phyloP scores from a whole-genome alignment of 2,329 filamentous ascomycete species.

The Fusarium oligoseptatum region DNA sequence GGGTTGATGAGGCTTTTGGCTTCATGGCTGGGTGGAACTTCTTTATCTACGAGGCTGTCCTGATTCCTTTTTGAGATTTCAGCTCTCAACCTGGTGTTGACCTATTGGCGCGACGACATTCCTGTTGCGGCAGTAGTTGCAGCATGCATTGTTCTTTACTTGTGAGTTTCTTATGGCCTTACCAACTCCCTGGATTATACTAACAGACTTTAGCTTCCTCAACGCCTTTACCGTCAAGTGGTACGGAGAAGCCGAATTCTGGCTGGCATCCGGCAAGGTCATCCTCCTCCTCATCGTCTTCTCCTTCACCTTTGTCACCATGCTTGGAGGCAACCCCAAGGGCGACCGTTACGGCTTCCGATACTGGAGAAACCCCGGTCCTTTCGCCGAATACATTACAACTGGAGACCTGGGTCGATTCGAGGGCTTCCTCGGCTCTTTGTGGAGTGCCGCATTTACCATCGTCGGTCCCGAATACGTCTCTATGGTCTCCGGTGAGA shows the following conservation, averaged over 20 bases:
- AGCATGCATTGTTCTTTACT: conserved; percentile 20
- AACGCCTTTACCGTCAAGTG: conserved; percentile 31
- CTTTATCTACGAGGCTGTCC: conserved; percentile 28
- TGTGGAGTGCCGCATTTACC: conserved; percentile 58
- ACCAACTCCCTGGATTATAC: no score
- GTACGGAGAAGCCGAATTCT: conserved; percentile 34
- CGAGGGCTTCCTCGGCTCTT: conserved; percentile 22
- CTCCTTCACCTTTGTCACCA: conserved; percentile 29
- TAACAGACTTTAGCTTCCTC: background rate
- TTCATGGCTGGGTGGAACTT: conserved; percentile 35
- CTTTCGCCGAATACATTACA: conserved; percentile 27
- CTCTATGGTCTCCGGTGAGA: conserved; percentile 29
- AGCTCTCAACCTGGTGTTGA: conserved; percentile 25
- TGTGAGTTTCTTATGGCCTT: background rate
- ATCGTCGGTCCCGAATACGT: conserved; percentile 77
- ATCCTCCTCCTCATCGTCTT: conserved; percentile 31
- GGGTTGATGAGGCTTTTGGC: conserved; percentile 32
- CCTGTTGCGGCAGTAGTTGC: conserved; percentile 27
- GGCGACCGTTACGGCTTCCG: conserved; percentile 29
- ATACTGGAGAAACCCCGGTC: conserved; percentile 25
- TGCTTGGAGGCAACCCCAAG: conserved; percentile 26
- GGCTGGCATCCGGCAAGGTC: conserved; percentile 25
- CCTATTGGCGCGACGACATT: conserved; percentile 32
- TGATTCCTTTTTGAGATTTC: conserved; percentile 34
- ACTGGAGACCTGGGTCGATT: conserved; percentile 25